Evolutionary conservation across 1,284 basidiomycete genomes (phyloP), one percentile per base, ranked within the genome.

Genomic region (Lignosus rhinocerotis): DNA sequence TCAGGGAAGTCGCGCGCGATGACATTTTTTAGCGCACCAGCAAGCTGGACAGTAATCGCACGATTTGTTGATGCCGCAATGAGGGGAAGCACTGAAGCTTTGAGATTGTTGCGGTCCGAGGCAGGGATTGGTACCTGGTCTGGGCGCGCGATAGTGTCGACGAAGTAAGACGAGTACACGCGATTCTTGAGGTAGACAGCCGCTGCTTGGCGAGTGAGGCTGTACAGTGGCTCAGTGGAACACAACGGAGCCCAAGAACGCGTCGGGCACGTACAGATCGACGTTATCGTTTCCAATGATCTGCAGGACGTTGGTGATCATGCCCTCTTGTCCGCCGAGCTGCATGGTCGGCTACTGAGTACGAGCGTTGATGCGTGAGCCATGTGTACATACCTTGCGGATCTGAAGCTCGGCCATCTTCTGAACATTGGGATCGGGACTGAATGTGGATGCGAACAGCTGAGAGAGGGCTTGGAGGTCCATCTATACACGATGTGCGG

Each of bases 131-230:
- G 78, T 31, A 74, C 71, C 47, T 82, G 81, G 68, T 90, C 88
- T 0, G 85, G 77, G 41, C 84, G 80, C 47, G 79, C 71, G 31
- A 74, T 62, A 10, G 74, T 61, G 54, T 85, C 84, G 62, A 84
- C 67, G 57, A 78, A 72, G 69, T 90, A 92, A 16, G 80, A 80
- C 2, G 78, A 78, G 60, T 83, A 81, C 52, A 92, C 85, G 68
- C 92, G 87, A 73, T 94, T 94, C 76, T 94, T 94, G 66, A 94
- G 79, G 80, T 88, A 94, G 21, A 94, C 89, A 12, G 87, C 81
- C 60, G 88, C 87, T 0, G 92, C 87, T 68, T 92, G 90, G 49
- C 90, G 88, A 51, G 86, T 90, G 25, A 88, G 80, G 56, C 90
- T 93, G 69, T 30, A 19, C 52, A 59, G 48, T 51, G 36, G 30